Conservation (phyloP, 495 filamentous ascomycete species). For the Tricharina praecox region DNA sequence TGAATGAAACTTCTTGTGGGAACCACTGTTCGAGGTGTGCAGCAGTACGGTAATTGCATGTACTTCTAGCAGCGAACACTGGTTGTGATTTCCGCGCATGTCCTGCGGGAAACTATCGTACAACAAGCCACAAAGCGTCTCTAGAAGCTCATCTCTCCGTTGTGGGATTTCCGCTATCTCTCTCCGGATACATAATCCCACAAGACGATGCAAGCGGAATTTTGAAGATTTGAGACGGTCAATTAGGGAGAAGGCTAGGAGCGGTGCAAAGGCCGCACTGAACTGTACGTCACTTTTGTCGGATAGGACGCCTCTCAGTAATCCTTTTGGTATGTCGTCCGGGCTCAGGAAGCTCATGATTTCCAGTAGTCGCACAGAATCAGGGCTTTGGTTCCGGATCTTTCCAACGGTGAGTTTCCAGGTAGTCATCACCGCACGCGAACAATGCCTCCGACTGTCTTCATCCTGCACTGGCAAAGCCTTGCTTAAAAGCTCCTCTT, state of each 20-base stretch:
- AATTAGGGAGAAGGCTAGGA: conserved; percentile 1
- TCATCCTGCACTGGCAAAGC: background rate
- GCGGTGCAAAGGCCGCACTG: background rate
- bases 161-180: background rate
- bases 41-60: conserved; percentile 1
- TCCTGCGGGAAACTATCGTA: background rate
- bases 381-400: background rate
- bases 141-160: background rate
- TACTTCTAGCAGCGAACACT: background rate
- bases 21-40: background rate
- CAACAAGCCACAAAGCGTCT: background rate
- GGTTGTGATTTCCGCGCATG: background rate
- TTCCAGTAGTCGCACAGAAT: background rate
- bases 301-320: background rate
- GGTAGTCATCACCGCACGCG: conserved; percentile 14
- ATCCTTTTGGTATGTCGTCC: background rate
- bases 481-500: background rate
- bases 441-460: background rate
- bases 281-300: background rate
- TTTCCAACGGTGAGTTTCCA: conserved; percentile 17
- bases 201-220: conserved; percentile 4
- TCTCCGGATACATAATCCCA: background rate
- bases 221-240: background rate
- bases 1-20: background rate
- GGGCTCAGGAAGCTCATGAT: conserved; percentile 1